phyloP scores from a whole-genome alignment of 768 basidiomycete species.

The Cystofilobasidium bisporidii region DNA sequence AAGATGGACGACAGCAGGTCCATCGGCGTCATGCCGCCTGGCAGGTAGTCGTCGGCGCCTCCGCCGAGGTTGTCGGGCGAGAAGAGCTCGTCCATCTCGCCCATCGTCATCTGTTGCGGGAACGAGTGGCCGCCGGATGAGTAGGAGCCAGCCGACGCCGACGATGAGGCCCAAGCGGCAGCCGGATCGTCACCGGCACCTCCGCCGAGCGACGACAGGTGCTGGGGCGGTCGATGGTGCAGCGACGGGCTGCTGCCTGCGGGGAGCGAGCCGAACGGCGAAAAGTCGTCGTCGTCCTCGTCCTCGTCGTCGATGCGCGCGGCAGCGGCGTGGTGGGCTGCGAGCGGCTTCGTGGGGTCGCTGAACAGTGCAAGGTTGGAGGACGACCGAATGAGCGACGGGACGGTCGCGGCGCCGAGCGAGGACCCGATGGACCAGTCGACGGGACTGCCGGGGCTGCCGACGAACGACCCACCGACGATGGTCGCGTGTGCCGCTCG shows the following conservation, averaged over 20 bases:
- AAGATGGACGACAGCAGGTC: conserved; percentile 93
- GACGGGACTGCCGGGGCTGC: neutral
- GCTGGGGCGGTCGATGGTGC: conserved; percentile 47
- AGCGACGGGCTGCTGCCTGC: conserved; percentile 47
- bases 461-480: neutral
- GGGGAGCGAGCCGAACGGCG: conserved; percentile 47
- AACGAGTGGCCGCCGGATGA: conserved; percentile 21
- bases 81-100: conserved; percentile 18
- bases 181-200: too few relatives aligned
- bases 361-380: conserved; percentile 19
- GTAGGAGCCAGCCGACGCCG: conserved; percentile 20
- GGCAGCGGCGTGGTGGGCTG: conserved; percentile 6
- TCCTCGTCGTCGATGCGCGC: conserved; percentile 47
- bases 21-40: conserved; percentile 66
- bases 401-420: conserved; percentile 36
- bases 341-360: neutral
- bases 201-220: too few relatives aligned
- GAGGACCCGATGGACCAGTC: conserved; percentile 11
- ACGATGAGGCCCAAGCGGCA: conserved; percentile 3
- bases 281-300: conserved; percentile 42
- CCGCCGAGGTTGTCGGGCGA: conserved; percentile 5
- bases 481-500: neutral
- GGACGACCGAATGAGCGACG: conserved; percentile 44
- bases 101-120: conserved; percentile 26
- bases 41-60: conserved; percentile 20